phyloP scores from a whole-genome alignment of 257 asterid species.

The Catharanthus roseus region DNA sequence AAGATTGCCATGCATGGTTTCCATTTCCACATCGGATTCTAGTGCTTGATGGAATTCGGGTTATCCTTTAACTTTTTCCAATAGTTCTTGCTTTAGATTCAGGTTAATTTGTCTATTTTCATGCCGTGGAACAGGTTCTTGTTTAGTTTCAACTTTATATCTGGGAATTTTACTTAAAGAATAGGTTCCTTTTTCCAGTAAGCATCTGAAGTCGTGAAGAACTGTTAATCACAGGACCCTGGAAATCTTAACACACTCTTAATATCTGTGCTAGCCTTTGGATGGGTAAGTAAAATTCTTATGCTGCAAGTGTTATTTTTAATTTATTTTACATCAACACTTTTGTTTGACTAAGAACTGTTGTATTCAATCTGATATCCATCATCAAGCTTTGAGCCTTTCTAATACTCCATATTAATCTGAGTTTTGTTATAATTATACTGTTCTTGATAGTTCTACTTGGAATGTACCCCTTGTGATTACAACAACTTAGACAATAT shows the following conservation, averaged over 20 bases:
- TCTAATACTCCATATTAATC: neutral
- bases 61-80: constrained; percentile 17
- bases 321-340: neutral
- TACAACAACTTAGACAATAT: no score
- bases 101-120: neutral
- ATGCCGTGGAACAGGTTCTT: neutral
- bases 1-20: constrained; percentile 42
- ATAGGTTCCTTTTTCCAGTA: no score
- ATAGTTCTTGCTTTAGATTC: neutral
- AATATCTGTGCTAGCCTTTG: constrained; percentile 85
- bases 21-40: constrained; percentile 61
- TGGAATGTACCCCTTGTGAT: neutral
- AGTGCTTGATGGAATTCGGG: constrained; percentile 95
- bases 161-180: neutral
- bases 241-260: constrained; percentile 91
- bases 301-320: no score
- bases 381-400: neutral
- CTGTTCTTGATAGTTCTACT: neutral
- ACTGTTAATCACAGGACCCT: constrained; percentile 65
- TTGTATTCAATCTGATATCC: neutral
- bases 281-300: constrained; percentile 58
- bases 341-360: neutral
- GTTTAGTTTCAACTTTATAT: neutral
- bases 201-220: neutral
- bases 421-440: neutral